Conservation (phyloP, 1,284 basidiomycete species). For the Malassezia brasiliensis region DNA sequence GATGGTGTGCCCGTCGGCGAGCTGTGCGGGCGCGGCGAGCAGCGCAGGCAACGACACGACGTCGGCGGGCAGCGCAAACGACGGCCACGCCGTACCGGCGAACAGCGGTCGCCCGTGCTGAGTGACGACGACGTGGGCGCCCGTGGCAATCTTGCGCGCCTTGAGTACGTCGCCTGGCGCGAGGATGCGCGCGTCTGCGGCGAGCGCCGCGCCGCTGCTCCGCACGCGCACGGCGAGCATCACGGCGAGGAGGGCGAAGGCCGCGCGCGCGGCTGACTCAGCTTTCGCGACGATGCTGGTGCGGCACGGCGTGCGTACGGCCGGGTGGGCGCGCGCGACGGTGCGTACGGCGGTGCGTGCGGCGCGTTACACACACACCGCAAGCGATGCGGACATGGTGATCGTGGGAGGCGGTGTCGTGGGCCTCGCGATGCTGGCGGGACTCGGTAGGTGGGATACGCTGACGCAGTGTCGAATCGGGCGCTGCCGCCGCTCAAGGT, state of each 20-base stretch:
- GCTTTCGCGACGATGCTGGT: background rate
- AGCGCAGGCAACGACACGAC: slow-evolving; percentile 10
- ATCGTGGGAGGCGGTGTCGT: slow-evolving; percentile 45
- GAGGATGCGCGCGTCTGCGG: slow-evolving; percentile 53
- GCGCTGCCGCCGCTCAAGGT: slow-evolving; percentile 17
- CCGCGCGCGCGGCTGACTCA: background rate
- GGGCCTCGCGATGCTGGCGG: slow-evolving; percentile 30
- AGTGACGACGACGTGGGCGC: slow-evolving; percentile 59
- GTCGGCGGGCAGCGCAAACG: slow-evolving; percentile 26
- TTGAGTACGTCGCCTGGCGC: slow-evolving; percentile 61
- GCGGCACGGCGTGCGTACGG: background rate
- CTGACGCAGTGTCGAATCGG: slow-evolving; percentile 8
- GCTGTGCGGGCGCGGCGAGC: background rate
- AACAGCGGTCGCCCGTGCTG: slow-evolving; percentile 14
- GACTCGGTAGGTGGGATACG: slow-evolving; percentile 6
- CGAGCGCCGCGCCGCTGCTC: background rate
- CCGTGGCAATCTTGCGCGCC: slow-evolving; percentile 58
- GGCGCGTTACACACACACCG: background rate
- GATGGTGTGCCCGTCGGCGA: background rate
- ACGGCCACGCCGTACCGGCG: slow-evolving; percentile 39
- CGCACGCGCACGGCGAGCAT: slow-evolving; percentile 2
- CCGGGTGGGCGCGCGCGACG: background rate
- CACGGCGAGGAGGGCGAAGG: too few relatives aligned
- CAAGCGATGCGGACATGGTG: slow-evolving; percentile 24
- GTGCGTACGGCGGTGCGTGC: background rate